These are phyloP conservation scores for Fusarium sp. DNA, from an alignment of 2,329 filamentous ascomycete genomes.

Conservation along the genomic window DNA sequence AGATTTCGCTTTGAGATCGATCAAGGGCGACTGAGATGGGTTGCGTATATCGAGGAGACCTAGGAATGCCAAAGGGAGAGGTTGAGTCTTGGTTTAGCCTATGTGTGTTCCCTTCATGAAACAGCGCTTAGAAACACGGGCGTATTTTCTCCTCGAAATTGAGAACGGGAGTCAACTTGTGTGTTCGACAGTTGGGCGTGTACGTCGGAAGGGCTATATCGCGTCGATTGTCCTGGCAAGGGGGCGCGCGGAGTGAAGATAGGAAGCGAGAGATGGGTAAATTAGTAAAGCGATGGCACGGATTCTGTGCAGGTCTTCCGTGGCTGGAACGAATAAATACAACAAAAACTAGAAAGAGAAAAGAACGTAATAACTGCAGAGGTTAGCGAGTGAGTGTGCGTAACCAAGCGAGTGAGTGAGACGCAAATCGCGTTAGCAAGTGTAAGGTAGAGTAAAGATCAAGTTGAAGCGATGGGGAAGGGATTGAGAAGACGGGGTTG, in stretches of 20 bases:
- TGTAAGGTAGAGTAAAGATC: constrained; percentile 38
- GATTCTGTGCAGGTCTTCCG: constrained; percentile 2
- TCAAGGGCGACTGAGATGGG: constrained; percentile 19
- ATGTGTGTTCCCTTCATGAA: constrained; percentile 8
- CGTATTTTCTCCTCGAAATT: background rate
- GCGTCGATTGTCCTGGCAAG: constrained; percentile 35
- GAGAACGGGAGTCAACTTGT: constrained; percentile 2
- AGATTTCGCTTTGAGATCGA: background rate
- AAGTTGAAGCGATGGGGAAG: constrained; percentile 30
- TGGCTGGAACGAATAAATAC: constrained; percentile 12
- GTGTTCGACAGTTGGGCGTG: constrained; percentile 1
- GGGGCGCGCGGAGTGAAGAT: constrained; percentile 23
- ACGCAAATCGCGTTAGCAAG: constrained; percentile 42
- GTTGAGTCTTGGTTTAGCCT: constrained; percentile 9
- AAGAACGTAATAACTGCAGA: constrained; percentile 33
- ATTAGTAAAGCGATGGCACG: constrained; percentile 24
- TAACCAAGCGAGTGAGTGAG: constrained; percentile 44
- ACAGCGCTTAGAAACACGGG: constrained; percentile 16
- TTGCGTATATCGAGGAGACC: constrained; percentile 19
- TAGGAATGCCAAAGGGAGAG: constrained; percentile 35
- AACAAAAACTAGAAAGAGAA: constrained; percentile 27
- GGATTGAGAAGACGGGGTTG: constrained; percentile 37
- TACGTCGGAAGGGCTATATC: constrained; percentile 27
- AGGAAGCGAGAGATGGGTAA: constrained; percentile 32
- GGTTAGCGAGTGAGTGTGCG: constrained; percentile 36